These are phyloP conservation scores for Penicillium hesseltinei DNA, from an alignment of 2,329 filamentous ascomycete genomes.

Conservation along the genomic window DNA sequence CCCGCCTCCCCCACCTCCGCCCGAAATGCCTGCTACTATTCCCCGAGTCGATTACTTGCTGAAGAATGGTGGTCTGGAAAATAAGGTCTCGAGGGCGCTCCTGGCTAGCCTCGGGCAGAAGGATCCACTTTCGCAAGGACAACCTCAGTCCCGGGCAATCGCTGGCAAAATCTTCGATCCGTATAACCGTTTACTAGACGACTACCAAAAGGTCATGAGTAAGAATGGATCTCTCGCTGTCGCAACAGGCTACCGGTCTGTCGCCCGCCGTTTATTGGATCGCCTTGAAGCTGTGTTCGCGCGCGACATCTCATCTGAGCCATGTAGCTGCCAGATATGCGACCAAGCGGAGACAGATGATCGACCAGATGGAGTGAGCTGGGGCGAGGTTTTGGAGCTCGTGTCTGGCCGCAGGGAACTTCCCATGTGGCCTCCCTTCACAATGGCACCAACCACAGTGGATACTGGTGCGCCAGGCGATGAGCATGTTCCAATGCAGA, in stretches of 20 bases:
- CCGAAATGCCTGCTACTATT: constrained; percentile 63
- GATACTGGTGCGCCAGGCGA: constrained; percentile 57
- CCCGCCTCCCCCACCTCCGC: constrained; percentile 73
- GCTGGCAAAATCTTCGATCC: constrained; percentile 76
- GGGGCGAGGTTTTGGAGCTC: constrained; percentile 92
- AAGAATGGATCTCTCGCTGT: constrained; percentile 90
- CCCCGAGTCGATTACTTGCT: constrained; percentile 90
- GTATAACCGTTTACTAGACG: constrained; percentile 77
- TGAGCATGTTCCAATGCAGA: constrained; percentile 62
- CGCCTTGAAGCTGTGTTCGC: constrained; percentile 92
- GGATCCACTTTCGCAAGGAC: constrained; percentile 57
- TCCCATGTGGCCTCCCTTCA: constrained; percentile 85
- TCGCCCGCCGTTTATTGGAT: constrained; percentile 86
- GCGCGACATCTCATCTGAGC: constrained; percentile 80
- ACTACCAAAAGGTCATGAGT: constrained; percentile 77
- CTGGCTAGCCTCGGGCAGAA: constrained; percentile 52
- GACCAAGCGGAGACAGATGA: constrained; percentile 60
- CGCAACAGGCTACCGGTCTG: constrained; percentile 89
- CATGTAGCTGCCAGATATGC: constrained; percentile 86
- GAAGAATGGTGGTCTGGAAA: constrained; percentile 77
- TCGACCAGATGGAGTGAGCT: constrained; percentile 67
- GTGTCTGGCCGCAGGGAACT: constrained; percentile 85
- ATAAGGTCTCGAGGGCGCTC: constrained; percentile 70
- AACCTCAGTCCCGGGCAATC: constrained; percentile 64
- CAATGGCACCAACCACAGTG: constrained; percentile 60